Conservation (phyloP, 2,329 filamentous ascomycete species). For the Grosmannia clavigera region DNA sequence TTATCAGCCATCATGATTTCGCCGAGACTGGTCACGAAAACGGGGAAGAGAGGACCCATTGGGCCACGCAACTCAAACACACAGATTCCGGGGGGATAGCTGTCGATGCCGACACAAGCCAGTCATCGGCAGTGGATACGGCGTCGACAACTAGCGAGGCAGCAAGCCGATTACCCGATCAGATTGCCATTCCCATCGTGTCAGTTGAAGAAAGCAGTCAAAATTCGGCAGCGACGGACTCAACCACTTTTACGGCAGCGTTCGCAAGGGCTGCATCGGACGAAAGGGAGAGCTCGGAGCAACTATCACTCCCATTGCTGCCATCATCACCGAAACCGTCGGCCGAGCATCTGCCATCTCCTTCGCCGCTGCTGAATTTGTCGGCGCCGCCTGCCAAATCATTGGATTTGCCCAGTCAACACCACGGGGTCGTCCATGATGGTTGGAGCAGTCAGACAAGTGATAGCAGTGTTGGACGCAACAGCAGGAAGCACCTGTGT, state of each 20-base stretch:
- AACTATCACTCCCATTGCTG: neutral
- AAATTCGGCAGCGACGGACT: neutral
- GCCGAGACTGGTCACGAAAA: slow-evolving; percentile 25
- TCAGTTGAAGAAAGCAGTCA: neutral
- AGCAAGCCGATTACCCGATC: neutral
- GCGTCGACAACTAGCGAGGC: slow-evolving; percentile 6
- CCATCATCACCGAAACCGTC: neutral
- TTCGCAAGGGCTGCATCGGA: neutral
- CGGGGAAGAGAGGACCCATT: slow-evolving; percentile 46
- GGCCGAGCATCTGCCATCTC: neutral
- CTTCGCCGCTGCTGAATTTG: neutral
- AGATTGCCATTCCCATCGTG: neutral
- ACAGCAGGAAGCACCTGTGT: neutral
- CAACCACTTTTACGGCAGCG: neutral
- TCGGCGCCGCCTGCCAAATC: neutral
- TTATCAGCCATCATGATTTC: no score
- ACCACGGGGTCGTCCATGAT: neutral
- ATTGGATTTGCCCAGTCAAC: neutral
- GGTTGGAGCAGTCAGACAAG: neutral
- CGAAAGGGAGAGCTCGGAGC: neutral
- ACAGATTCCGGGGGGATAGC: slow-evolving; percentile 33
- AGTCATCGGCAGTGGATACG: slow-evolving; percentile 15
- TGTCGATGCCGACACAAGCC: slow-evolving; percentile 33
- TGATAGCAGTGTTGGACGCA: neutral
- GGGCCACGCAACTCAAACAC: slow-evolving; percentile 48